Evolutionary conservation across 1,139 yeast species (phyloP).

Genomic region (Saccharomycopsis hybrid): DNA sequence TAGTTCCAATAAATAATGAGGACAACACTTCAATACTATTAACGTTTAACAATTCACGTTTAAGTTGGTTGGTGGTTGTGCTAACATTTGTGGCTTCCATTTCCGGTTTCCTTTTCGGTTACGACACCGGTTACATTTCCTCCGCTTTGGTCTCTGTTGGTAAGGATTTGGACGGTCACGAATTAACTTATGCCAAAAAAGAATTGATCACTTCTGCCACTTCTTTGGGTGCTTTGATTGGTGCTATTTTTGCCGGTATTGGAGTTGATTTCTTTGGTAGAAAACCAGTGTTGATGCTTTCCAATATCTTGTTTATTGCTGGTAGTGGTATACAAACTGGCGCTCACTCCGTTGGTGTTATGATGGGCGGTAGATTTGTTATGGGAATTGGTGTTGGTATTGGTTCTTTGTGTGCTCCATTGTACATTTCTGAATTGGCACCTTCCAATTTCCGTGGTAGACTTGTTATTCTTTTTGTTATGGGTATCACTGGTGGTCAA

Average conservation of each 20-base stretch:
- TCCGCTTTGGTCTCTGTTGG: slow-evolving; percentile 85
- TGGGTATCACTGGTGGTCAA: slow-evolving; percentile 75
- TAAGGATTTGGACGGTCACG: slow-evolving; percentile 52
- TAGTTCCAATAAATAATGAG: slow-evolving; percentile 34
- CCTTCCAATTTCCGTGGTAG: slow-evolving; percentile 91
- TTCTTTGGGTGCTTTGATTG: slow-evolving; percentile 82
- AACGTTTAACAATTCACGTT: slow-evolving; percentile 29
- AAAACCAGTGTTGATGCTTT: slow-evolving; percentile 69
- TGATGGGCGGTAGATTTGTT: slow-evolving; percentile 84
- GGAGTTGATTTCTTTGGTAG: slow-evolving; percentile 80
- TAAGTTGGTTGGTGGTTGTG: slow-evolving; percentile 58
- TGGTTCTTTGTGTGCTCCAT: slow-evolving; percentile 85
- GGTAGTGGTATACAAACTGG: slow-evolving; percentile 84
- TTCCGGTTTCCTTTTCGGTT: slow-evolving; percentile 94
- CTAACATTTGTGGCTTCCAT: slow-evolving; percentile 78
- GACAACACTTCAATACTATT: slow-evolving; percentile 31
- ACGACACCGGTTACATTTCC: slow-evolving; percentile 93
- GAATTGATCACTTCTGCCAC: slow-evolving; percentile 94
- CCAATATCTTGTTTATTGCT: slow-evolving; percentile 69
- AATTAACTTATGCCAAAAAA: slow-evolving; percentile 66
- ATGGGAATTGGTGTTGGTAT: slow-evolving; percentile 97
- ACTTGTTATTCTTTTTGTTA: slow-evolving; percentile 47
- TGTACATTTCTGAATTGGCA: slow-evolving; percentile 86
- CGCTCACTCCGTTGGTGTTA: slow-evolving; percentile 77
- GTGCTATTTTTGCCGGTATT: slow-evolving; percentile 71